Conservation (phyloP, 2,329 filamentous ascomycete genomes). For the Biscogniauxia marginata region DNA sequence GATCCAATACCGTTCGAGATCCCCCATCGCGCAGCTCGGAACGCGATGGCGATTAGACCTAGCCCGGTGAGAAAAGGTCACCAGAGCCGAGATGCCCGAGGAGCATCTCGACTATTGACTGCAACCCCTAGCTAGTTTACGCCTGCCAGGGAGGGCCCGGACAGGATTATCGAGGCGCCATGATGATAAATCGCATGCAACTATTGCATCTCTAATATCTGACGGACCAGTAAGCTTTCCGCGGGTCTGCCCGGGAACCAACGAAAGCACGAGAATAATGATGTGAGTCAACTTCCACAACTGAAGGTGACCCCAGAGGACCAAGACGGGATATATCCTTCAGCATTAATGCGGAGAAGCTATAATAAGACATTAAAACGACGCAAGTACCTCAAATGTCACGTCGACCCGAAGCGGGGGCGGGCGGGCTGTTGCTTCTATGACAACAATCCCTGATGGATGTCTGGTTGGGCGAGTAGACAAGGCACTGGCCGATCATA, state of each 20-base stretch:
- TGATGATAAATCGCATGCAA: conserved; percentile 20
- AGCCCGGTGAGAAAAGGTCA: neutral
- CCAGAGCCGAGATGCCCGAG: conserved; percentile 17
- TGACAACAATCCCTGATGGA: neutral
- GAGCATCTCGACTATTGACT: conserved; percentile 6
- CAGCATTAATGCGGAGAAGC: conserved; percentile 2
- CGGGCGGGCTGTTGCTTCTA: no score
- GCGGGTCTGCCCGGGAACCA: neutral
- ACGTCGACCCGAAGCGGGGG: neutral
- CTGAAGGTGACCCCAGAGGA: neutral
- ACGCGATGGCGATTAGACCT: neutral
- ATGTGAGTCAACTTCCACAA: neutral
- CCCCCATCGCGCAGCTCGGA: conserved; percentile 6
- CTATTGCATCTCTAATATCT: neutral
- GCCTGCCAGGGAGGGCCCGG: neutral
- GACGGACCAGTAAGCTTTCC: conserved; percentile 9
- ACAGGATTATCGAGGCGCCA: conserved; percentile 2
- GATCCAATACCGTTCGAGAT: neutral
- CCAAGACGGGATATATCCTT: neutral
- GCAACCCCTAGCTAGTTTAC: conserved; percentile 9
- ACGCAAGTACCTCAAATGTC: neutral
- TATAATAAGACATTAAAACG: neutral
- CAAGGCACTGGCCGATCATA: neutral
- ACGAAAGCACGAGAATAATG: neutral
- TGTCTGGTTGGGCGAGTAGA: neutral